Evolutionary conservation across 768 basidiomycete species (phyloP), one percentile per base, ranked within the genome.

Genomic region (Boletus huronensis): DNA sequence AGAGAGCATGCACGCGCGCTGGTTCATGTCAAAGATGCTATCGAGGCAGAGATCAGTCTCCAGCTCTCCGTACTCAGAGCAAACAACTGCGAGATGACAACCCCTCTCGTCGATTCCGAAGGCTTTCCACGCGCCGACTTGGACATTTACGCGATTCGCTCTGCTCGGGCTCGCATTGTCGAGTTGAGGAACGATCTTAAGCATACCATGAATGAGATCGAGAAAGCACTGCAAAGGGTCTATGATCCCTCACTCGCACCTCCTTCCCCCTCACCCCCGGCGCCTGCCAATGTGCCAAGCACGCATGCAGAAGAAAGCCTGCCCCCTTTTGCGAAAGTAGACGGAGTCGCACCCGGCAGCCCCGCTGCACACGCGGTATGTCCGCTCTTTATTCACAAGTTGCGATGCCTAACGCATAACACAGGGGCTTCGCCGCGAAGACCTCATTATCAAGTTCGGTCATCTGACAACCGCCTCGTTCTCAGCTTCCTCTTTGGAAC

Each of bases 81-180:
- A 47, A 88, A 91, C 63, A 72, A 78, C 39, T 79, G 79, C 31
- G 84, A 80, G 2, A 81, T 93, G 76, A 72, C 81, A 25, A 82
- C 88, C 0, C 84, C 90, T 0, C 81, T 98, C 32, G 81, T 97
- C 44, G 93, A 97, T 66, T 58, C 75, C 1, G 90, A 97, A 49
- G 96, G 96, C 7, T 98, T 92, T 70, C 95, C 95, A 1, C 80
- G 93, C 14, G 83, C 82, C 14, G 88, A 96, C 71, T 80, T 98
- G 57, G 90, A 95, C 60, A 77, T 96, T 17, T 90, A 83, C 65
- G 84, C 87, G 11, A 85, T 95, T 19, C 78, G 91, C 23, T 74
- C 75, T 45, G 90, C 92, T 13, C 80, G 93, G 49, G 79, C 85
- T 29, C 78, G 88, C 47, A 82, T 95, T n/a, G 84, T 89, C 48